phyloP scores from a whole-genome alignment of 495 filamentous ascomycete genomes.

The Staphylotrichum tortipilum region DNA sequence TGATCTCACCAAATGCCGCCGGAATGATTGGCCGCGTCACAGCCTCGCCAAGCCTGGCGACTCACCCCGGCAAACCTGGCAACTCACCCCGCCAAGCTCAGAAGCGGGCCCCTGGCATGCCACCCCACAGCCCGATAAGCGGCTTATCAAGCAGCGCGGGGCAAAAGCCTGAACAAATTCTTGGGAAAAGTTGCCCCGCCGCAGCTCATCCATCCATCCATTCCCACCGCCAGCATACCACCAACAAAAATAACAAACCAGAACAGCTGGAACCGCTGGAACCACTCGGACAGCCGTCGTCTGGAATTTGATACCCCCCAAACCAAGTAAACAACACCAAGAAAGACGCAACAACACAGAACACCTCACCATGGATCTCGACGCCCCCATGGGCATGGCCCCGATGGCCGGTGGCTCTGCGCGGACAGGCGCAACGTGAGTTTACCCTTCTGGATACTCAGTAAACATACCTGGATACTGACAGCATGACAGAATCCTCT shows the following conservation, averaged over 20 bases:
- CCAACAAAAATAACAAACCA: background rate
- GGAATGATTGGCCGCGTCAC: too few species aligned
- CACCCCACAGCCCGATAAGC: slow-evolving; percentile 7
- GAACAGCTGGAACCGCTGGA: too few species aligned
- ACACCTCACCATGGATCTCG: slow-evolving; percentile 52
- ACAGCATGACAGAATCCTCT: slow-evolving; percentile 60
- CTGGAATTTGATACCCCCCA: background rate
- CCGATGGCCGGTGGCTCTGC: slow-evolving; percentile 36
- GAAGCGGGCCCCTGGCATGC: background rate
- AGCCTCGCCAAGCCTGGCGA: background rate
- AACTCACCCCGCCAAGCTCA: background rate
- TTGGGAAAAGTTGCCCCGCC: slow-evolving; percentile 9
- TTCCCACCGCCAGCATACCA: too few species aligned
- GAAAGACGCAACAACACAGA: background rate
- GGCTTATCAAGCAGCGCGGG: slow-evolving; percentile 16
- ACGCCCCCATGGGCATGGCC: slow-evolving; percentile 51
- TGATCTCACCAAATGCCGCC: too few species aligned
- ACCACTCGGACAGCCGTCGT: too few species aligned
- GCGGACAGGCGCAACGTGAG: slow-evolving; percentile 50
- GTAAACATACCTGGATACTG: background rate
- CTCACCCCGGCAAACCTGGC: too few species aligned
- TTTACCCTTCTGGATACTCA: background rate
- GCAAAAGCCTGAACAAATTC: slow-evolving; percentile 5
- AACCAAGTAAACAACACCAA: background rate
- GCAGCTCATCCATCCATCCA: too few species aligned